Conservation (phyloP, 306 rosid species). For the Pyrus betulifolia region DNA sequence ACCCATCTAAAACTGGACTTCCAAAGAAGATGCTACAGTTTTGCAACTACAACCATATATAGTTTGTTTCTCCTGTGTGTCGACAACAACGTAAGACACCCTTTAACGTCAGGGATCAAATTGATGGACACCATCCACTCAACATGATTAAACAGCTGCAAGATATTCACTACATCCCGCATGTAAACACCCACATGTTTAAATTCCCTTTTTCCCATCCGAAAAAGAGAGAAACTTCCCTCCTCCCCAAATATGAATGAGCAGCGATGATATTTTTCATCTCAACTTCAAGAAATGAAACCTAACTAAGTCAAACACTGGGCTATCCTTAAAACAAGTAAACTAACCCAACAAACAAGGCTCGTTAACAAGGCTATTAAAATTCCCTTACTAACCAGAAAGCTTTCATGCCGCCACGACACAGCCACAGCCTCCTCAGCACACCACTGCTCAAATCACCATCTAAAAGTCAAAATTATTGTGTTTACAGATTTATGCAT, state of each 20-base stretch:
- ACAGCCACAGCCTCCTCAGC: background rate
- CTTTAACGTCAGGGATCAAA: background rate
- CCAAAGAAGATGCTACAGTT: background rate
- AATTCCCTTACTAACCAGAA: background rate
- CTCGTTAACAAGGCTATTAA: background rate
- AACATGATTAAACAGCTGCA: background rate
- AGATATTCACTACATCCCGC: background rate
- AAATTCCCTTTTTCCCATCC: no score
- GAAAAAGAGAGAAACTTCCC: no score
- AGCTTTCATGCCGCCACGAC: background rate
- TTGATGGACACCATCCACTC: background rate
- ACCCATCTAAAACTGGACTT: background rate
- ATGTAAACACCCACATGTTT: background rate
- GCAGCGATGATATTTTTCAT: no score
- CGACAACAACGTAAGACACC: background rate
- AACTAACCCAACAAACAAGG: background rate
- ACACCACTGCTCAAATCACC: conserved; percentile 2
- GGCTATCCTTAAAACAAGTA: background rate
- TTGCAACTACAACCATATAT: background rate
- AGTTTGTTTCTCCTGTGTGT: background rate
- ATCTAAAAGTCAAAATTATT: conserved; percentile 1
- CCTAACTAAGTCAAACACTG: no score
- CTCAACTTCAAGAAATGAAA: no score
- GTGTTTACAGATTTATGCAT: background rate
- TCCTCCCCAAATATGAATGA: no score